phyloP scores from a whole-genome alignment of 345 rosid species.

The Garcia nutans region DNA sequence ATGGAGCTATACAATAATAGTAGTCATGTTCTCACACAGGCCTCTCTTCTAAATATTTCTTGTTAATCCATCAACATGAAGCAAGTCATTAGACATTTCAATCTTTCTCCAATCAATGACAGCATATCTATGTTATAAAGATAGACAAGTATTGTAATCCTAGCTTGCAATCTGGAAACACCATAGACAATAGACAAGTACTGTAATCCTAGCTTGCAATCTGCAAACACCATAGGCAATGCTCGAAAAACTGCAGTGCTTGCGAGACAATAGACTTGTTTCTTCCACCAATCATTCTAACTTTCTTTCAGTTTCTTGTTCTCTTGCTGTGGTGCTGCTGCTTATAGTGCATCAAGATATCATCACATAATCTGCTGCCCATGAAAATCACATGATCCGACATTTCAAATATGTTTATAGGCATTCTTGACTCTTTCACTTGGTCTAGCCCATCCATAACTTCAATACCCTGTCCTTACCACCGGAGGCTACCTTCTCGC shows the following conservation, averaged over 20 bases:
- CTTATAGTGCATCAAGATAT: background rate
- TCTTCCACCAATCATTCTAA: background rate
- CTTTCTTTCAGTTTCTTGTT: background rate
- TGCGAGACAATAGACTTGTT: background rate
- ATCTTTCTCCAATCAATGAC: background rate
- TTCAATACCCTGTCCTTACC: conserved; percentile 89
- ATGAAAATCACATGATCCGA: background rate
- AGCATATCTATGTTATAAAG: background rate
- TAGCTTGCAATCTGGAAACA: background rate
- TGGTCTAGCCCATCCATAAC: conserved; percentile 81
- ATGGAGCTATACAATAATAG: too few relatives aligned
- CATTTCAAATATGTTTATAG: background rate
- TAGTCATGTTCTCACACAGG: too few relatives aligned
- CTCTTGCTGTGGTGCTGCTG: background rate
- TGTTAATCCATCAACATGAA: background rate
- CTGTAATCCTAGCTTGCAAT: background rate
- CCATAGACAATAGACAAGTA: background rate
- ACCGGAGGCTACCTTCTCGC: conserved; percentile 96
- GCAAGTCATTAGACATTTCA: too few relatives aligned
- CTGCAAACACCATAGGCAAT: background rate
- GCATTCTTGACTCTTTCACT: conserved; percentile 1
- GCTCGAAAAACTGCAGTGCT: background rate
- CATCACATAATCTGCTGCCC: background rate
- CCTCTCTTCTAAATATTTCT: too few relatives aligned
- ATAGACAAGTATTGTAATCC: background rate